Conservation (phyloP, 306 rosid species). For the Arachis stenosperma region DNA sequence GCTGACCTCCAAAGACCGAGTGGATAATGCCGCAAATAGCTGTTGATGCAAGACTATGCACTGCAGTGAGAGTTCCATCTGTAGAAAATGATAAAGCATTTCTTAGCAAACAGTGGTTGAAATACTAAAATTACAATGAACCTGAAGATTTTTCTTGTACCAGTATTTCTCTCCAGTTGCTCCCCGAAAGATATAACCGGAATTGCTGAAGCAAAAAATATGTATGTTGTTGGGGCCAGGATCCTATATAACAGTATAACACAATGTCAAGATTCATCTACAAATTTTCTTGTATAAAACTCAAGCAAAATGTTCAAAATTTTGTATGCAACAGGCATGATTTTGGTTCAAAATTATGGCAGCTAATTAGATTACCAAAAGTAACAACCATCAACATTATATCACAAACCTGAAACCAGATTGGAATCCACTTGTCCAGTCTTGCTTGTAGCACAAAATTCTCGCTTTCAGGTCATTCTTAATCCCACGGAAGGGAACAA, state of each 20-base stretch:
- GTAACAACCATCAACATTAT: slow-evolving; percentile 30
- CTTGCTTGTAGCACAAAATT: slow-evolving; percentile 85
- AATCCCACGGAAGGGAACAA: slow-evolving; percentile 94
- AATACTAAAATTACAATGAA: slow-evolving; percentile 43
- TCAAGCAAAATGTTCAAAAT: slow-evolving; percentile 8
- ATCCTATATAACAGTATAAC: slow-evolving; percentile 60
- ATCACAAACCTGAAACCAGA: slow-evolving; percentile 81
- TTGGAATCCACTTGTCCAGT: slow-evolving; percentile 81
- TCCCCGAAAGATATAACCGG: slow-evolving; percentile 97
- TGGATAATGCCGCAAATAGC: slow-evolving; percentile 89
- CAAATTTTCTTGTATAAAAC: slow-evolving; percentile 10
- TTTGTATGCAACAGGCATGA: slow-evolving; percentile 15
- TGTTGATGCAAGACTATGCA: slow-evolving; percentile 95
- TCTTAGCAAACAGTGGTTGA: slow-evolving; percentile 42
- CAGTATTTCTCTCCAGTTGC: slow-evolving; percentile 86
- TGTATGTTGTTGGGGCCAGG: slow-evolving; percentile 95
- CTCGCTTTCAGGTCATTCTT: slow-evolving; percentile 86
- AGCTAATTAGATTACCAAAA: slow-evolving; percentile 22
- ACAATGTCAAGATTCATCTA: slow-evolving; percentile 2
- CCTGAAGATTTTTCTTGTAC: slow-evolving; percentile 43
- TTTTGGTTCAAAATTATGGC: slow-evolving; percentile 9
- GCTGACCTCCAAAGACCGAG: slow-evolving; percentile 93
- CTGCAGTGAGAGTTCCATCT: slow-evolving; percentile 94
- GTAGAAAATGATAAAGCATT: slow-evolving; percentile 39
- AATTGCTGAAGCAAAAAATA: slow-evolving; percentile 98